These are phyloP conservation scores for Blastobotrys ciferrii DNA, from an alignment of 1,139 yeast species.

Conservation along the genomic window DNA sequence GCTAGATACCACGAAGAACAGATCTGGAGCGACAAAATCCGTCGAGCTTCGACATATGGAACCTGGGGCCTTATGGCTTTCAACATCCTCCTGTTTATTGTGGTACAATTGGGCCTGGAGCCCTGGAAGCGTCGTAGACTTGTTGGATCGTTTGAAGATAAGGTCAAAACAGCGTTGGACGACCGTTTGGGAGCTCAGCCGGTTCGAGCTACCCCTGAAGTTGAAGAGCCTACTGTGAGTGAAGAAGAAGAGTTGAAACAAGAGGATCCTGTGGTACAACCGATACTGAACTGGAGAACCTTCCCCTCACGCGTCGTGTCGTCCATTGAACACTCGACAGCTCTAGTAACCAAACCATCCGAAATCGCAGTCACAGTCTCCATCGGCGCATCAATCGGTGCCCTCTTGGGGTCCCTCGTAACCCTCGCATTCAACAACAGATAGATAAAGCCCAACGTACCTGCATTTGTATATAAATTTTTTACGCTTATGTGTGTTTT, in stretches of 20 bases:
- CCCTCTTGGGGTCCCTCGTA: slow-evolving; percentile 12
- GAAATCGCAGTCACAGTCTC: slow-evolving; percentile 13
- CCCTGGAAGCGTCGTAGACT: slow-evolving; percentile 88
- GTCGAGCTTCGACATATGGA: slow-evolving; percentile 96
- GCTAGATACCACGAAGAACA: slow-evolving; percentile 96
- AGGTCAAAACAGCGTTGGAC: slow-evolving; percentile 58
- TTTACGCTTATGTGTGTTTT: too few species aligned
- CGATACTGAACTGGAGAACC: slow-evolving; percentile 7
- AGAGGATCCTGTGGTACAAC: not conserved
- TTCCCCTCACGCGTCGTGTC: slow-evolving; percentile 9
- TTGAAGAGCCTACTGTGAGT: slow-evolving; percentile 10
- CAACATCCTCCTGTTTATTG: slow-evolving; percentile 70
- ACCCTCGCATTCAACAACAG: slow-evolving; percentile 13
- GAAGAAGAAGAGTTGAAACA: slow-evolving; percentile 13
- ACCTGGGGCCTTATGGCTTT: slow-evolving; percentile 88
- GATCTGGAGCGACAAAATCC: slow-evolving; percentile 94
- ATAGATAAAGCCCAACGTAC: not conserved
- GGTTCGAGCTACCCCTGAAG: not conserved
- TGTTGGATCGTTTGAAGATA: slow-evolving; percentile 79
- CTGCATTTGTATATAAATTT: not conserved
- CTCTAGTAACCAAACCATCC: slow-evolving; percentile 4
- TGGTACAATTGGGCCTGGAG: slow-evolving; percentile 85
- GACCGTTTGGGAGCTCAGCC: slow-evolving; percentile 18
- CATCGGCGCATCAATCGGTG: slow-evolving; percentile 17
- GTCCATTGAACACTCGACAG: slow-evolving; percentile 11